These are phyloP conservation scores for Boletellus deceptivus DNA, from an alignment of 1,284 basidiomycete species.

Conservation along the genomic window DNA sequence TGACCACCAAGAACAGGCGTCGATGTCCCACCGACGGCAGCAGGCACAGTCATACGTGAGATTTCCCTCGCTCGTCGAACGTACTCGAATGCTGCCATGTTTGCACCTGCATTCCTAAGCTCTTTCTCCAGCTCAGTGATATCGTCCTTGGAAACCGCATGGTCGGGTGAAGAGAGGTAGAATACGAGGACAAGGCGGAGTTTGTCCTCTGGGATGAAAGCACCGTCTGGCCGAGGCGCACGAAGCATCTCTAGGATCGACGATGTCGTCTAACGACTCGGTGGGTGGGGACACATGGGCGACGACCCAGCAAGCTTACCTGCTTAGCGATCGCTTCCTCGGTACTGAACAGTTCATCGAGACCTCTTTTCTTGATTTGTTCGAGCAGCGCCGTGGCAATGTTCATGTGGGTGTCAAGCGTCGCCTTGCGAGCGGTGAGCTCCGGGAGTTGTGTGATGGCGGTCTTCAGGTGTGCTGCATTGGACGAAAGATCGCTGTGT, in stretches of 20 bases:
- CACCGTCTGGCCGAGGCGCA: slow-evolving; percentile 59
- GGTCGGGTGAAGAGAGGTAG: slow-evolving; percentile 86
- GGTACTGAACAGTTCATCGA: slow-evolving; percentile 95
- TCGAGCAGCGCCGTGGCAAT: slow-evolving; percentile 95
- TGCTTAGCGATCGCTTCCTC: slow-evolving; percentile 90
- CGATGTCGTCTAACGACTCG: slow-evolving; percentile 58
- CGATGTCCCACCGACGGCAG: slow-evolving; percentile 57
- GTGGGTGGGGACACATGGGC: slow-evolving; percentile 3
- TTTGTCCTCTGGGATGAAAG: slow-evolving; percentile 82
- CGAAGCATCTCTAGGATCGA: slow-evolving; percentile 83
- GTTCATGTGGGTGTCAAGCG: slow-evolving; percentile 98
- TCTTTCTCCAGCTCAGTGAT: slow-evolving; percentile 86
- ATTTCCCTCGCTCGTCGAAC: slow-evolving; percentile 92
- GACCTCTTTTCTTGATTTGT: slow-evolving; percentile 91
- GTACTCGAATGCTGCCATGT: slow-evolving; percentile 88
- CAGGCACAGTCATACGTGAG: slow-evolving; percentile 83
- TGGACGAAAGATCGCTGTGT: slow-evolving; percentile 81
- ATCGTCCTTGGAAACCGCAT: slow-evolving; percentile 81
- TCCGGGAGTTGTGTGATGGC: slow-evolving; percentile 99
- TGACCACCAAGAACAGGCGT: slow-evolving; percentile 76
- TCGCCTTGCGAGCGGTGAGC: slow-evolving; percentile 93
- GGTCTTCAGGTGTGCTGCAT: slow-evolving; percentile 93
- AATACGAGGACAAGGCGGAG: slow-evolving; percentile 92
- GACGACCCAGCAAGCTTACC: slow-evolving; percentile 37
- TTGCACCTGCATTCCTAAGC: slow-evolving; percentile 76